A percentile compares a stretch with the other conserved stretches of the same genome.
phyloP scores from a whole-genome alignment of 441 rosid genomes.

The Metrosideros polymorpha region DNA sequence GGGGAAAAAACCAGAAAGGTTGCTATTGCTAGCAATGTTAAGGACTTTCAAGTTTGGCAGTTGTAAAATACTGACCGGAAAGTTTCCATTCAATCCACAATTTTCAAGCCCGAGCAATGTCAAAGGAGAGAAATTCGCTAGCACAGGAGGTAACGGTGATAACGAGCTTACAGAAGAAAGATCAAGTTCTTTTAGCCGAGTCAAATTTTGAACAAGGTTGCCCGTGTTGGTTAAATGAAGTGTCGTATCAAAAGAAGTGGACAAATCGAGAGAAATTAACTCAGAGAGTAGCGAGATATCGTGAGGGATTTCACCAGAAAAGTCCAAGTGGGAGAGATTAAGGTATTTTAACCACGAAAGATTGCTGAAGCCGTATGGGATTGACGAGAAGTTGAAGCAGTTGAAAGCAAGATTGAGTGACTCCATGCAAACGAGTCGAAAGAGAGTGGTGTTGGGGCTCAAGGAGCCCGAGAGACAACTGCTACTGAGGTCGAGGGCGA shows the following conservation, averaged over 20 bases:
- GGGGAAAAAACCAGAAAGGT: not conserved
- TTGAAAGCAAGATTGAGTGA: constrained; percentile 6
- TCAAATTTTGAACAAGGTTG: not conserved
- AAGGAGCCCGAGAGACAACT: constrained; percentile 4
- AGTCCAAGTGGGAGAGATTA: accelerated
- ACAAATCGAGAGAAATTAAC: constrained; percentile 13
- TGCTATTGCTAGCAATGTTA: not conserved
- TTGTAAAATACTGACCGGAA: constrained; percentile 9
- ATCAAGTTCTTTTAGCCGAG: not conserved
- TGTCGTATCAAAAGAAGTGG: not conserved
- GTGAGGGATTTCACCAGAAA: not conserved
- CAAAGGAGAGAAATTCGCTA: not conserved
- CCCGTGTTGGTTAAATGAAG: not conserved
- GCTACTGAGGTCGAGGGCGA: constrained; percentile 3
- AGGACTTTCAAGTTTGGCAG: constrained; percentile 1
- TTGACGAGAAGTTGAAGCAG: not conserved
- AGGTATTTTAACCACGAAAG: not conserved
- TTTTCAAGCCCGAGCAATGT: not conserved
- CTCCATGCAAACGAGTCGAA: not conserved
- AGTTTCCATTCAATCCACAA: constrained; percentile 8
- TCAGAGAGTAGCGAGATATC: constrained; percentile 1
- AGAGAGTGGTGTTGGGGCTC: constrained; percentile 5
- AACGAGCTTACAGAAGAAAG: not conserved
- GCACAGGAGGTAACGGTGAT: not conserved
- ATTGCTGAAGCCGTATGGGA: not conserved